phyloP scores from a whole-genome alignment of 2,329 filamentous ascomycete species.

The Aspergillus flavus region DNA sequence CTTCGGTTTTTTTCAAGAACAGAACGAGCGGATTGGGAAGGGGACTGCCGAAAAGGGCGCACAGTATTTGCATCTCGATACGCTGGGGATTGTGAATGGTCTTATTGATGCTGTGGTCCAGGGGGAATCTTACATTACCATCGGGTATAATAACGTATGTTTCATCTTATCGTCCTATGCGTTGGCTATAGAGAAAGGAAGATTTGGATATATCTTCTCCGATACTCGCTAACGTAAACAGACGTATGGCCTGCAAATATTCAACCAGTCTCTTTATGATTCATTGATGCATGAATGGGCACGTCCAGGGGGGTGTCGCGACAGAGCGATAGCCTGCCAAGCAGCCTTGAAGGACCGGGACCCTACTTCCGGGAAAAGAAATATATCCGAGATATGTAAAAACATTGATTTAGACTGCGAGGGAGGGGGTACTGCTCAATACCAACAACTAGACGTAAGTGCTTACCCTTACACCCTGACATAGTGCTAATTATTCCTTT shows the following conservation, averaged over 20 bases:
- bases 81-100: conserved; percentile 59
- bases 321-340: conserved; percentile 56
- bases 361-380: not conserved
- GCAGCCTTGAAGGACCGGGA: conserved; percentile 55
- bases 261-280: conserved; percentile 53
- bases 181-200: not conserved
- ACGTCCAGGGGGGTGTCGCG: conserved; percentile 54
- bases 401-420: not conserved
- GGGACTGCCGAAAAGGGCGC: conserved; percentile 29
- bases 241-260: conserved; percentile 60
- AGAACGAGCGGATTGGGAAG: conserved; percentile 44
- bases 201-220: conserved; percentile 39
- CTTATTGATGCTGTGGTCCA: conserved; percentile 57
- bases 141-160: not conserved
- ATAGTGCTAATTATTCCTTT: not conserved
- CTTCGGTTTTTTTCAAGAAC: conserved; percentile 43
- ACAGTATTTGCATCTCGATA: conserved; percentile 50
- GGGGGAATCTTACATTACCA: conserved; percentile 1
- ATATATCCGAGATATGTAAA: not conserved
- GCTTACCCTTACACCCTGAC: conserved; percentile 40
- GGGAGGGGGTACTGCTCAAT: not conserved
- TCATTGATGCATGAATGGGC: conserved; percentile 48
- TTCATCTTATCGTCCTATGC: too few species aligned
- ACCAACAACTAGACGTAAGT: conserved; percentile 41
- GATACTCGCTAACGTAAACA: conserved; percentile 52